Percentiles rank a stretch among this genome's conserved stretches.
These are phyloP conservation scores for Dryadomyces sulphureus DNA, from an alignment of 2,329 filamentous ascomycete genomes.

Conservation along the genomic window DNA sequence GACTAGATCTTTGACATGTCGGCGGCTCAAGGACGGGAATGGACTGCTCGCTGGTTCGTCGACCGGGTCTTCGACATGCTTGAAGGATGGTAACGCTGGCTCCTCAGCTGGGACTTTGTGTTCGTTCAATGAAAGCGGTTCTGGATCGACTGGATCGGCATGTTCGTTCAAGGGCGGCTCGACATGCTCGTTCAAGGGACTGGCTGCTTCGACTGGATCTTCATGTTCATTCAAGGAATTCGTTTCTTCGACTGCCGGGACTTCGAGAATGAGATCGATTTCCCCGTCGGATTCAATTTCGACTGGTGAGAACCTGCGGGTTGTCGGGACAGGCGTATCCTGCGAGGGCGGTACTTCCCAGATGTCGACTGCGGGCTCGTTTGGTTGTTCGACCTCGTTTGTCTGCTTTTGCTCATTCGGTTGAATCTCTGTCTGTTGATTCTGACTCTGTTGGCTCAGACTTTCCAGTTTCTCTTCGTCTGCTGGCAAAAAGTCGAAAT, in stretches of 20 bases:
- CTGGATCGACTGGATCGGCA: too few species aligned
- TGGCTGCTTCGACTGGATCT: too few species aligned
- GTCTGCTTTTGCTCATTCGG: too few species aligned
- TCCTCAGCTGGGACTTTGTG: not conserved
- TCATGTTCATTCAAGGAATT: too few species aligned
- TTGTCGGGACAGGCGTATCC: not conserved
- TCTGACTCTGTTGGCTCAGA: too few species aligned
- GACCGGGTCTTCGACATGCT: not conserved
- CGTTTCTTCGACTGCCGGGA: not conserved
- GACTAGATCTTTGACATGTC: not conserved
- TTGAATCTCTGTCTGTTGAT: too few species aligned
- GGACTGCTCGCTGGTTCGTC: not conserved
- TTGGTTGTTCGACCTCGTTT: not conserved
- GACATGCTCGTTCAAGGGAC: too few species aligned
- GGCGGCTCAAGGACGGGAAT: not conserved
- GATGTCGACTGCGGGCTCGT: not conserved
- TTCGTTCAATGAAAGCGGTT: too few species aligned
- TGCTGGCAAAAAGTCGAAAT: conserved; percentile 14
- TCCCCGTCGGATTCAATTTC: conserved; percentile 5
- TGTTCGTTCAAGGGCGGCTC: too few species aligned
- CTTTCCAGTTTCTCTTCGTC: not conserved
- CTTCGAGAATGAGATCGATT: conserved; percentile 7
- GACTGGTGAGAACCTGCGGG: not conserved
- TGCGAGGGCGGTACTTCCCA: not conserved
- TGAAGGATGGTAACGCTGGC: too few species aligned